These are phyloP conservation scores for Helotiales sp. DNA, from an alignment of 2,329 filamentous ascomycete species.

Conservation along the genomic window DNA sequence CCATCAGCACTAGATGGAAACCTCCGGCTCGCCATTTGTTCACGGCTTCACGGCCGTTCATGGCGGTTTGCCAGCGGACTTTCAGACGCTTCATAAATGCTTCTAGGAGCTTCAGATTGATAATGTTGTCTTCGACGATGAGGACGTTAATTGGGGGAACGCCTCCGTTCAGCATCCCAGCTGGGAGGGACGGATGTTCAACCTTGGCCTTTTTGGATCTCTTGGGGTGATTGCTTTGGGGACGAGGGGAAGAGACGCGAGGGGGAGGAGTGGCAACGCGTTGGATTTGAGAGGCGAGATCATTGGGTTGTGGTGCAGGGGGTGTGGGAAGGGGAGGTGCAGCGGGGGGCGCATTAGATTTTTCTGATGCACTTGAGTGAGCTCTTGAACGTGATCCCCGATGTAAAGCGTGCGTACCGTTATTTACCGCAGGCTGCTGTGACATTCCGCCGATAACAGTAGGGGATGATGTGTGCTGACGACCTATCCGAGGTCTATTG, in stretches of 20 bases:
- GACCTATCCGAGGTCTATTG: conserved; percentile 63
- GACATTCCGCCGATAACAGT: conserved; percentile 59
- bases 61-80: conserved; percentile 95
- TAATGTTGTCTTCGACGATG: conserved; percentile 98
- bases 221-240: conserved; percentile 46
- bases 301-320: conserved; percentile 58
- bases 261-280: conserved; percentile 50
- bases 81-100: conserved; percentile 96
- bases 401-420: conserved; percentile 41
- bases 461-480: conserved; percentile 82
- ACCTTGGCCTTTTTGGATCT: conserved; percentile 59
- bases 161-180: conserved; percentile 75
- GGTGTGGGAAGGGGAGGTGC: conserved; percentile 58
- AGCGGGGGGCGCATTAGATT: conserved; percentile 49
- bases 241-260: conserved; percentile 54
- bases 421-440: conserved; percentile 31
- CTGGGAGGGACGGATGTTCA: conserved; percentile 54
- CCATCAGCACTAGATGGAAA: conserved; percentile 97
- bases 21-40: conserved; percentile 91
- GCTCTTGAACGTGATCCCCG: conserved; percentile 58
- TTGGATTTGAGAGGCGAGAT: conserved; percentile 49
- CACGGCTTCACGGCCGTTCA: conserved; percentile 92
- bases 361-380: conserved; percentile 62
- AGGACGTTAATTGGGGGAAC: conserved; percentile 97
- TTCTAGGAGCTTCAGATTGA: conserved; percentile 91